A percentile compares a stretch with the other conserved stretches of the same genome.
Evolutionary conservation across 345 rosid genomes (phyloP).

Genomic region (Brassica juncea): DNA sequence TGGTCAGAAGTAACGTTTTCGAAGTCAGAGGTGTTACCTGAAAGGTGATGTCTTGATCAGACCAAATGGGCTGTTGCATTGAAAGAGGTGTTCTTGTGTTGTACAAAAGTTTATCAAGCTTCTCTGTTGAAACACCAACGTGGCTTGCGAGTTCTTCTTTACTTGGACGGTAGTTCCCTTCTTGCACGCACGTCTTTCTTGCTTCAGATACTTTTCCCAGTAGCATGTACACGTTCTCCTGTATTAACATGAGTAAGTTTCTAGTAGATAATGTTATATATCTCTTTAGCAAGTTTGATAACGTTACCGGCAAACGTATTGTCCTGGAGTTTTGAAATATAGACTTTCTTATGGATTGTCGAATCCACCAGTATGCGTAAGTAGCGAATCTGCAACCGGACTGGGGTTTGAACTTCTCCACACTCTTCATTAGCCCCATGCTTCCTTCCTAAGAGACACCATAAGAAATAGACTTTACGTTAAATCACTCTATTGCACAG

Average conservation of each 20-base stretch:
- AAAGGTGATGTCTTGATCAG: conserved; percentile 69
- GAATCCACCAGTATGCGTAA: conserved; percentile 95
- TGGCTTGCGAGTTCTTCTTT: conserved; percentile 68
- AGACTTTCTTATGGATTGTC: conserved; percentile 72
- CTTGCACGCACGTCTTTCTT: conserved; percentile 52
- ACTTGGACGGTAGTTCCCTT: conserved; percentile 60
- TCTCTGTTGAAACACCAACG: conserved; percentile 64
- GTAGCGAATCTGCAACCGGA: conserved; percentile 80
- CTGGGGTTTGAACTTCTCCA: conserved; percentile 84
- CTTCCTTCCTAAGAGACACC: conserved; percentile 66
- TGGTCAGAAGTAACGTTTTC: background rate
- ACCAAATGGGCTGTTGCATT: conserved; percentile 72
- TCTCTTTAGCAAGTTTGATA: background rate
- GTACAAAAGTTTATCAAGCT: conserved; percentile 53
- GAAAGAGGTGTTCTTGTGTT: conserved; percentile 67
- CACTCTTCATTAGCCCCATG: conserved; percentile 85
- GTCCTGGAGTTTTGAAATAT: conserved; percentile 77
- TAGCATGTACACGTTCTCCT: conserved; percentile 63
- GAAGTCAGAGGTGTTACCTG: conserved; percentile 51
- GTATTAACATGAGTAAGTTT: conserved; percentile 31
- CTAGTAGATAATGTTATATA: conserved; percentile 1
- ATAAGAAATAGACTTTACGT: background rate
- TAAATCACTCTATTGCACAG: background rate
- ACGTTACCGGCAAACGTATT: conserved; percentile 78
- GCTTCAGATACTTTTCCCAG: conserved; percentile 68